These are phyloP conservation scores for Aspergillus clavatus DNA, from an alignment of 2,329 filamentous ascomycete species.

Conservation along the genomic window DNA sequence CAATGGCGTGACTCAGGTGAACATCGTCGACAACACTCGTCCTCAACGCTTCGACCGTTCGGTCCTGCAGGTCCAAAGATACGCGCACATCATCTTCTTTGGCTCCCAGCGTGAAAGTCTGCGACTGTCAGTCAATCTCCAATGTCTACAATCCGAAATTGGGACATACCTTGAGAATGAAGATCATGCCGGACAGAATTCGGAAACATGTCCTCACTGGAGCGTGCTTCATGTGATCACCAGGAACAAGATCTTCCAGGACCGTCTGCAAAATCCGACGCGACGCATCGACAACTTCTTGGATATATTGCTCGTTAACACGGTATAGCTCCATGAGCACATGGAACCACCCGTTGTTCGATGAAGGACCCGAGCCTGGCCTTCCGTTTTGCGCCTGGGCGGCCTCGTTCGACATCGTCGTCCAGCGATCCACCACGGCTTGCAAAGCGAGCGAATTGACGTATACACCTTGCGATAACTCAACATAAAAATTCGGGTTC, in stretches of 20 bases:
- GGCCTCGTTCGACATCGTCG: slow-evolving; percentile 56
- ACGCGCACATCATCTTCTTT: slow-evolving; percentile 58
- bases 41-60: slow-evolving; percentile 54
- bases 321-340: slow-evolving; percentile 47
- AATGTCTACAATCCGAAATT: background rate
- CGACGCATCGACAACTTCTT: slow-evolving; percentile 58
- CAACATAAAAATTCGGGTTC: slow-evolving; percentile 1
- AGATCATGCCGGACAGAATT: slow-evolving; percentile 60
- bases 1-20: slow-evolving; percentile 59
- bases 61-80: slow-evolving; percentile 54
- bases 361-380: slow-evolving; percentile 23
- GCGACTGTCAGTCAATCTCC: slow-evolving; percentile 5
- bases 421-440: slow-evolving; percentile 89
- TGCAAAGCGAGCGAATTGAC: slow-evolving; percentile 91
- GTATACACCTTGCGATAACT: slow-evolving; percentile 55
- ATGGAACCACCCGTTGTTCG: slow-evolving; percentile 33
- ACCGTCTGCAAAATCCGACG: slow-evolving; percentile 57
- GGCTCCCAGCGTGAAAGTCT: slow-evolving; percentile 59
- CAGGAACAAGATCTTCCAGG: slow-evolving; percentile 54
- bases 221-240: slow-evolving; percentile 56
- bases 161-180: slow-evolving; percentile 53
- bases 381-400: slow-evolving; percentile 26
- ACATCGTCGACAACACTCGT: slow-evolving; percentile 62
- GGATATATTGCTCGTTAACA: slow-evolving; percentile 58
- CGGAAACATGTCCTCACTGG: slow-evolving; percentile 62